Conservation (phyloP, 2,329 filamentous ascomycete genomes). For the Xylariaceae sp. region DNA sequence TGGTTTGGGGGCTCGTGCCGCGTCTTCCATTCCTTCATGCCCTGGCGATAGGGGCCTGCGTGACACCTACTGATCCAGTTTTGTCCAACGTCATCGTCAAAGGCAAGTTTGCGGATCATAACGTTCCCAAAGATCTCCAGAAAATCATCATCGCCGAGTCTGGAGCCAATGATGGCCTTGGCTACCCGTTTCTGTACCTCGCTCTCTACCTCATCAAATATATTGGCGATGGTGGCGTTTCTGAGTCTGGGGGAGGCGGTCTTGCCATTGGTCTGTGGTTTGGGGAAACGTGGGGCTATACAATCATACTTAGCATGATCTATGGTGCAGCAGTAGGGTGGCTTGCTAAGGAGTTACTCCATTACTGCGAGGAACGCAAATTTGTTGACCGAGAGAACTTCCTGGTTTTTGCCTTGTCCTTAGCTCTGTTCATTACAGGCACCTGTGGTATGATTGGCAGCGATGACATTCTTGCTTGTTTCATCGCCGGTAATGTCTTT, state of each 20-base stretch:
- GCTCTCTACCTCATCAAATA: conserved; percentile 85
- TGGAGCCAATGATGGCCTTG: conserved; percentile 86
- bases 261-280: conserved; percentile 83
- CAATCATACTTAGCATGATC: conserved; percentile 75
- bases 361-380: conserved; percentile 80
- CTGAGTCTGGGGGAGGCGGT: conserved; percentile 62
- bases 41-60: conserved; percentile 79
- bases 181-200: conserved; percentile 87
- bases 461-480: conserved; percentile 90
- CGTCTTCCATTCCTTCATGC: conserved; percentile 76
- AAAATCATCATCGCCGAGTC: conserved; percentile 82
- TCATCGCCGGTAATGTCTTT: conserved; percentile 88
- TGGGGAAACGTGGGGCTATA: conserved; percentile 83
- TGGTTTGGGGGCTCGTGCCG: conserved; percentile 79
- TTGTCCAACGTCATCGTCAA: conserved; percentile 90
- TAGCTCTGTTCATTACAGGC: conserved; percentile 85
- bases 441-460: conserved; percentile 87
- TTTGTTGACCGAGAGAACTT: conserved; percentile 90
- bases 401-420: conserved; percentile 81
- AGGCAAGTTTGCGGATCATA: conserved; percentile 90
- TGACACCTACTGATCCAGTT: conserved; percentile 92
- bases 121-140: conserved; percentile 82
- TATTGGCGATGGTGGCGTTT: conserved; percentile 61
- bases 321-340: conserved; percentile 82
- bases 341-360: conserved; percentile 80